These are phyloP conservation scores for Novymonas esmeraldas DNA, from an alignment of 208 protist genomes.

Conservation along the genomic window DNA sequence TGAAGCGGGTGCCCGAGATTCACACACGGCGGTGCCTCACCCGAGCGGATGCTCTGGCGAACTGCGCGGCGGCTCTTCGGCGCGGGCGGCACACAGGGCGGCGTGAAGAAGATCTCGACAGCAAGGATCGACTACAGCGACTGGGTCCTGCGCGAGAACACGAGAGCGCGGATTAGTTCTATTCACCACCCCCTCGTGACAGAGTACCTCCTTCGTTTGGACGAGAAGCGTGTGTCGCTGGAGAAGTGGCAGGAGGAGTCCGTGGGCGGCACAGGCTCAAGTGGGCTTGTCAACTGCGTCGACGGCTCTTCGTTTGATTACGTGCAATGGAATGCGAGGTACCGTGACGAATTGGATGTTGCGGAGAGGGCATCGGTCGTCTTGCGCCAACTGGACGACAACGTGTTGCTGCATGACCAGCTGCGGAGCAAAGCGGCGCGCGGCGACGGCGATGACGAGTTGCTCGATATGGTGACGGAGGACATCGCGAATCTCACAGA, in stretches of 20 bases:
- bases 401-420: constrained; percentile 48
- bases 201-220: constrained; percentile 82
- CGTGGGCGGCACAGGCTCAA: not conserved
- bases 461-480: constrained; percentile 75
- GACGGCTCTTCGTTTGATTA: constrained; percentile 64
- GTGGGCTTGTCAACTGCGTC: constrained; percentile 40
- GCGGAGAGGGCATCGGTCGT: constrained; percentile 49
- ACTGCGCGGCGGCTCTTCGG: constrained; percentile 56
- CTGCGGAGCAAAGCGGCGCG: constrained; percentile 20
- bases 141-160: constrained; percentile 59
- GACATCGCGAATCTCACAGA: constrained; percentile 56
- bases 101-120: constrained; percentile 63
- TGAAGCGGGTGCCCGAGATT: not conserved
- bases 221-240: constrained; percentile 54
- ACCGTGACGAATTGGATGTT: constrained; percentile 75
- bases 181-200: constrained; percentile 84
- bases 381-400: constrained; percentile 72
- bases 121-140: constrained; percentile 58
- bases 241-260: constrained; percentile 52
- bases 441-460: constrained; percentile 63
- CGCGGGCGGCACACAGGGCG: constrained; percentile 78
- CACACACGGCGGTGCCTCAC: not conserved
- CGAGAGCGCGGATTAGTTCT: constrained; percentile 45
- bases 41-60: constrained; percentile 27
- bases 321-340: constrained; percentile 77